These are phyloP conservation scores for Aspergillus transmontanensis DNA, from an alignment of 2,329 filamentous ascomycete genomes.

Conservation along the genomic window DNA sequence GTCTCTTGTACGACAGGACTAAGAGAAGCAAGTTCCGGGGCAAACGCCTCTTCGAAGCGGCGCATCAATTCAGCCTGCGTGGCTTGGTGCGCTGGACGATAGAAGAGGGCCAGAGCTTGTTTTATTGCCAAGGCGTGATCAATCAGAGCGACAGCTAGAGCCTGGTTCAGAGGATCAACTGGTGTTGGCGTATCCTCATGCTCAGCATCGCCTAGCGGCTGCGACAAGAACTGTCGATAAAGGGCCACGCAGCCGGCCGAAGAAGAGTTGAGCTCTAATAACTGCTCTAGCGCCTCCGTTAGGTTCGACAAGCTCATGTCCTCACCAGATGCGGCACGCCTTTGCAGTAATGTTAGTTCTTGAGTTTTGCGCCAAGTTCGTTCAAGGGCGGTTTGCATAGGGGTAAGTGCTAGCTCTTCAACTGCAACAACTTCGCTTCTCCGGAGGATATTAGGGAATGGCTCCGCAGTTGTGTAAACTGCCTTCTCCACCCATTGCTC, in stretches of 20 bases:
- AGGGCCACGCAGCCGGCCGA: slow-evolving; percentile 76
- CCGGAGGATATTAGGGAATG: slow-evolving; percentile 87
- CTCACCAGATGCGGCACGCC: slow-evolving; percentile 71
- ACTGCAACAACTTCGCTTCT: slow-evolving; percentile 79
- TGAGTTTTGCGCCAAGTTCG: slow-evolving; percentile 87
- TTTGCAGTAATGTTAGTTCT: slow-evolving; percentile 77
- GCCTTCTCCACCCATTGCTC: slow-evolving; percentile 83
- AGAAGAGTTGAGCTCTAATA: slow-evolving; percentile 72
- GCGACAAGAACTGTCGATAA: slow-evolving; percentile 74
- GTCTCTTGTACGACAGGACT: slow-evolving; percentile 45
- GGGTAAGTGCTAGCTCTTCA: slow-evolving; percentile 67
- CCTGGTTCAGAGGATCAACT: slow-evolving; percentile 66
- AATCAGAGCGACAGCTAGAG: slow-evolving; percentile 80
- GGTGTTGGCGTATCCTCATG: slow-evolving; percentile 53
- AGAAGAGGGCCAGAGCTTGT: slow-evolving; percentile 72
- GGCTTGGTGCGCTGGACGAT: slow-evolving; percentile 58
- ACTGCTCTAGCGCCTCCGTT: slow-evolving; percentile 74
- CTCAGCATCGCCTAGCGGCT: slow-evolving; percentile 41
- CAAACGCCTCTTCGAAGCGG: slow-evolving; percentile 50
- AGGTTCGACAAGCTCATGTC: slow-evolving; percentile 69
- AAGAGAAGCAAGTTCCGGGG: slow-evolving; percentile 66
- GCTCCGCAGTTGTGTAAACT: slow-evolving; percentile 78
- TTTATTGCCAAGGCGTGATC: slow-evolving; percentile 90
- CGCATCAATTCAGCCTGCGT: slow-evolving; percentile 42
- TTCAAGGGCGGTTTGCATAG: slow-evolving; percentile 86